These are phyloP conservation scores for Diplocarpon rosae DNA, from an alignment of 2,329 filamentous ascomycete species.

Conservation along the genomic window DNA sequence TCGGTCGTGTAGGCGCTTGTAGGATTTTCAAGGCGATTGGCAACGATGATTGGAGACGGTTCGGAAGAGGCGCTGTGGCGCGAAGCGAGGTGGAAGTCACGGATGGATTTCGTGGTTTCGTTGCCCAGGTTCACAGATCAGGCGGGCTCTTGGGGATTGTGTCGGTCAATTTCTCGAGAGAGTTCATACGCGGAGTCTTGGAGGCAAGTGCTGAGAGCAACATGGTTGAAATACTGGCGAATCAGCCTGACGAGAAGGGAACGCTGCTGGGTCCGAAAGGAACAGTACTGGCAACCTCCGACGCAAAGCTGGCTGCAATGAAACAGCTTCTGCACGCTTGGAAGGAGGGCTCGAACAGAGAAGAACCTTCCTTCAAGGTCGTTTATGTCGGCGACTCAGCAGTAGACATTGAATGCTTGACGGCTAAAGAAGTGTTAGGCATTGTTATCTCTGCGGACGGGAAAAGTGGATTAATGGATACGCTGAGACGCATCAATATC, in stretches of 20 bases:
- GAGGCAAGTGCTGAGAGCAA: constrained; percentile 1
- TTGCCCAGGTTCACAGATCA: constrained; percentile 3
- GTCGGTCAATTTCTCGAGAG: constrained; percentile 20
- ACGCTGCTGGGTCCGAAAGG: constrained; percentile 8
- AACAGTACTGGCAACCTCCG: constrained; percentile 15
- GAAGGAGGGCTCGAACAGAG: not conserved
- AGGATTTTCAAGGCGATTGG: constrained; percentile 20
- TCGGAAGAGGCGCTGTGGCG: constrained; percentile 12
- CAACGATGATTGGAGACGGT: constrained; percentile 8
- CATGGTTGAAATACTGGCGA: constrained; percentile 14
- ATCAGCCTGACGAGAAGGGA: constrained; percentile 14
- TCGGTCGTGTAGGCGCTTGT: constrained; percentile 18
- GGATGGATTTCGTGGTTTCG: constrained; percentile 15
- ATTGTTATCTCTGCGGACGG: constrained; percentile 18
- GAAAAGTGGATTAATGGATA: constrained; percentile 13
- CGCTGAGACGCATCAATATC: constrained; percentile 12
- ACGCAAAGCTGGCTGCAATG: constrained; percentile 20
- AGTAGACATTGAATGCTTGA: constrained; percentile 25
- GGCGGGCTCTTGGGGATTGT: constrained; percentile 17
- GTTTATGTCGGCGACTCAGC: constrained; percentile 26
- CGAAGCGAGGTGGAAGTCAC: constrained; percentile 13
- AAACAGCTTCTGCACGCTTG: constrained; percentile 9
- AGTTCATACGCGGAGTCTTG: constrained; percentile 20
- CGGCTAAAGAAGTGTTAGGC: constrained; percentile 14
- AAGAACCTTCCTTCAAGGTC: not conserved